These are phyloP conservation scores for Ilyonectria destructans DNA, from an alignment of 2,329 filamentous ascomycete species.

Conservation along the genomic window DNA sequence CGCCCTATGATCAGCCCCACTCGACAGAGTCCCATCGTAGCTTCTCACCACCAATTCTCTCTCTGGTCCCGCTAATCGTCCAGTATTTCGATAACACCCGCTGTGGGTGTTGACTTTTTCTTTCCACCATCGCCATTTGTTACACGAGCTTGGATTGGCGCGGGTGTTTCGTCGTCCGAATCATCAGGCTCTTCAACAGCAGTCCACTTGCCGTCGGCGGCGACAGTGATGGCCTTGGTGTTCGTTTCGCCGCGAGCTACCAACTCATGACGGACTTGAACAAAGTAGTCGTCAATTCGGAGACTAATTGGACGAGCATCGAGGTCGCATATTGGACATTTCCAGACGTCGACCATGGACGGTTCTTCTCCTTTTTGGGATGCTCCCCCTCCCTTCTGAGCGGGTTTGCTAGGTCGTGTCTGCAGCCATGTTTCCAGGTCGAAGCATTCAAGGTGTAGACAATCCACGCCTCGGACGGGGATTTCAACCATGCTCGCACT, in stretches of 20 bases:
- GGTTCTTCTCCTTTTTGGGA: slow-evolving; percentile 59
- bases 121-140: slow-evolving; percentile 20
- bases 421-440: slow-evolving; percentile 87
- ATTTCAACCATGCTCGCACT: slow-evolving; percentile 75
- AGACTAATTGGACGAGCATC: slow-evolving; percentile 85
- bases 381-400: slow-evolving; percentile 33
- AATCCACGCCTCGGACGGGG: slow-evolving; percentile 80
- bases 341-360: slow-evolving; percentile 81
- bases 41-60: not conserved
- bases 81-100: slow-evolving; percentile 49
- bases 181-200: slow-evolving; percentile 52
- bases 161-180: slow-evolving; percentile 45
- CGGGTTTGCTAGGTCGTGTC: slow-evolving; percentile 70
- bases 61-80: slow-evolving; percentile 37
- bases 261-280: slow-evolving; percentile 73
- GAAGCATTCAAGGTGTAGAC: slow-evolving; percentile 89
- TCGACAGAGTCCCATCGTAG: slow-evolving; percentile 5
- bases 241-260: slow-evolving; percentile 35
- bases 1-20: slow-evolving; percentile 20
- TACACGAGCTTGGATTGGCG: slow-evolving; percentile 15
- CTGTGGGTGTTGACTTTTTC: slow-evolving; percentile 31
- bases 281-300: slow-evolving; percentile 82
- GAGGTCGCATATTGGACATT: slow-evolving; percentile 85
- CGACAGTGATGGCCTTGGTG: slow-evolving; percentile 53
- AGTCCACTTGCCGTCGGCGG: slow-evolving; percentile 54